A percentile compares a stretch with the other conserved stretches of the same genome.
phyloP scores from a whole-genome alignment of 352 stramenopile genomes.

The Aphanomyces astaci region DNA sequence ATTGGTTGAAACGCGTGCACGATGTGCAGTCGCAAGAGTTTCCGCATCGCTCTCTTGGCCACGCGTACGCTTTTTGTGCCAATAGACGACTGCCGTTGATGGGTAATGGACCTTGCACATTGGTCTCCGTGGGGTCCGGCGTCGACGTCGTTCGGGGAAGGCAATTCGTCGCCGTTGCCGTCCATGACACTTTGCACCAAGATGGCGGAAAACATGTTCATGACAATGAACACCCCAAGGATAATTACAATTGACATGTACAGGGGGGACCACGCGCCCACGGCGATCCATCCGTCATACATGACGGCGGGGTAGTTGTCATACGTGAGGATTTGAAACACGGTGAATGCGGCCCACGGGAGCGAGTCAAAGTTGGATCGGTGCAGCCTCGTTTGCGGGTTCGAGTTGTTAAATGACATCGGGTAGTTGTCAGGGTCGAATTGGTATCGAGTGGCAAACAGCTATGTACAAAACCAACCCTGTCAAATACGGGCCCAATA shows the following conservation, averaged over 20 bases:
- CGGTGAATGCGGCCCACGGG: conserved; percentile 62
- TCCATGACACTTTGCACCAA: conserved; percentile 9
- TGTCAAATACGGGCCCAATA: too few relatives aligned
- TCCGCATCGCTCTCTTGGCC: background rate
- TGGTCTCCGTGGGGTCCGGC: background rate
- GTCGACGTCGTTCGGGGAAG: background rate
- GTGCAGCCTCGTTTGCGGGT: background rate
- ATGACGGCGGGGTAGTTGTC: conserved; percentile 94
- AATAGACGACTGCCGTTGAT: background rate
- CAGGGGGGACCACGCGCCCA: conserved; percentile 37
- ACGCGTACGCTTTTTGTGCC: background rate
- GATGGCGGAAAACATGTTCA: conserved; percentile 12
- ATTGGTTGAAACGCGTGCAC: too few relatives aligned
- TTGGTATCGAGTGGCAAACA: conserved; percentile 2
- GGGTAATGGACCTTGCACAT: too few relatives aligned
- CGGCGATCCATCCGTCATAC: conserved; percentile 81
- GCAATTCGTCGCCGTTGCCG: conserved; percentile 39
- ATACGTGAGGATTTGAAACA: conserved; percentile 90
- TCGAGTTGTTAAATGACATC: conserved; percentile 4
- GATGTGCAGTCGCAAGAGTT: too few relatives aligned
- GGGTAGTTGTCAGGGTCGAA: conserved; percentile 3
- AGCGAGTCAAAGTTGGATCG: conserved; percentile 82
- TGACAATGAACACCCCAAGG: conserved; percentile 3
- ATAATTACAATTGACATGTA: conserved; percentile 76
- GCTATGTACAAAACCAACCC: too few relatives aligned